Conservation (phyloP, 805 yeast genomes). For the Candida argentea region DNA sequence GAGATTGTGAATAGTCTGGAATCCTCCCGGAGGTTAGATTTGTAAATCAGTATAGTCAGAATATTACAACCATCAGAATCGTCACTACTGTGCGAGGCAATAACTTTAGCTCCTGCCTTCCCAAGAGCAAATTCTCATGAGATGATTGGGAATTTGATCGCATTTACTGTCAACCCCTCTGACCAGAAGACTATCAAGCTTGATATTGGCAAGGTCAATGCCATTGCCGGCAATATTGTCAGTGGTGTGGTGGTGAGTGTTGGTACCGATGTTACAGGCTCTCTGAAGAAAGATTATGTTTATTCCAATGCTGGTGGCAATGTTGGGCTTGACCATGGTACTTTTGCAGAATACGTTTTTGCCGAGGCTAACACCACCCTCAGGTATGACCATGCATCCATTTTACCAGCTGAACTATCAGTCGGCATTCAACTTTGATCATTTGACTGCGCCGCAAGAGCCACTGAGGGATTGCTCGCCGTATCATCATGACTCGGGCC, state of each 20-base stretch:
- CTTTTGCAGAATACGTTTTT: slow-evolving; percentile 46
- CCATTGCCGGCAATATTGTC: slow-evolving; percentile 50
- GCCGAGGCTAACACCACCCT: slow-evolving; percentile 26
- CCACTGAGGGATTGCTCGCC: slow-evolving; percentile 46
- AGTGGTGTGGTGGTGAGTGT: slow-evolving; percentile 47
- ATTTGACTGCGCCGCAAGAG: slow-evolving; percentile 56
- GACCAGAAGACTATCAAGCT: slow-evolving; percentile 53
- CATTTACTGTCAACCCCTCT: slow-evolving; percentile 57
- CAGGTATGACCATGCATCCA: slow-evolving; percentile 13
- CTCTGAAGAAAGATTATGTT: slow-evolving; percentile 37
- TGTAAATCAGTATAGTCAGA: no score
- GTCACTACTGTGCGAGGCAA: no score
- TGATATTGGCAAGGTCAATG: slow-evolving; percentile 34
- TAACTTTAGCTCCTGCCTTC: no score
- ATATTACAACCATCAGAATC: no score
- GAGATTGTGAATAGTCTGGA: slow-evolving; percentile 9
- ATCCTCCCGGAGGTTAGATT: no score
- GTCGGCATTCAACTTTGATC: slow-evolving; percentile 25
- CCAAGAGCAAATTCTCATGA: slow-evolving; percentile 25
- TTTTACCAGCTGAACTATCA: slow-evolving; percentile 8
- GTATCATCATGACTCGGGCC: slow-evolving; percentile 31
- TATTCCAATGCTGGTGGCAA: slow-evolving; percentile 48
- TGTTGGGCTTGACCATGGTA: slow-evolving; percentile 39
- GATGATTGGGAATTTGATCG: slow-evolving; percentile 39
- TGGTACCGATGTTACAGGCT: slow-evolving; percentile 31